These are phyloP conservation scores for Solanum dulcamara DNA, from an alignment of 257 asterid species.

Conservation along the genomic window DNA sequence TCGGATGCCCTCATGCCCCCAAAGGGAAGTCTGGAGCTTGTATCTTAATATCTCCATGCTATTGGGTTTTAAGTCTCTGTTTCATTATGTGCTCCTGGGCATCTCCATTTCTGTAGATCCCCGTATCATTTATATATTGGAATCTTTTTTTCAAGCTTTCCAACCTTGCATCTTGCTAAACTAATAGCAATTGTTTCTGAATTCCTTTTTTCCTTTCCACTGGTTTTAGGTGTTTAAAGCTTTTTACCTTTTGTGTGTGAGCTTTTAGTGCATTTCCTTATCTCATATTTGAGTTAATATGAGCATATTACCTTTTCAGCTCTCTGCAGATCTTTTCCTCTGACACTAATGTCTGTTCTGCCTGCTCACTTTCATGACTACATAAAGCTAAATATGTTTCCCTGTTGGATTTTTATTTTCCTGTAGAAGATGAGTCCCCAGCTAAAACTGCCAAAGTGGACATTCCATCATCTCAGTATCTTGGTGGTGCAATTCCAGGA, in stretches of 20 bases:
- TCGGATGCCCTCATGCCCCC: neutral
- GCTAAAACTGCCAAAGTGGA: slow-evolving; percentile 70
- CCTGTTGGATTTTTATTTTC: neutral
- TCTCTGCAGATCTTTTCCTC: neutral
- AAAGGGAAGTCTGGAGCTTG: neutral
- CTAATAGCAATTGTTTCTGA: neutral
- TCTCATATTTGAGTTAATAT: neutral
- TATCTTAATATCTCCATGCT: neutral
- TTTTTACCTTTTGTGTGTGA: neutral
- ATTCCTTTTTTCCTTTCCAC: neutral
- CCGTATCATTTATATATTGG: neutral
- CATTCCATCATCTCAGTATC: slow-evolving; percentile 37
- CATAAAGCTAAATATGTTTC: neutral
- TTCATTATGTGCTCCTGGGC: neutral
- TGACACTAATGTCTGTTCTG: neutral
- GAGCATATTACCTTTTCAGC: neutral
- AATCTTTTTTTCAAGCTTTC: neutral
- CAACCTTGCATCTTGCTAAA: neutral
- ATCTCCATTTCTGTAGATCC: neutral
- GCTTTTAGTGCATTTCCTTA: neutral
- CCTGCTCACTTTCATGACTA: neutral
- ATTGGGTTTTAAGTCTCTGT: neutral
- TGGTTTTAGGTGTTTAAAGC: neutral
- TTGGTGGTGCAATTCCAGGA: slow-evolving; percentile 42
- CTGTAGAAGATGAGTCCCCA: slow-evolving; percentile 64